Evolutionary conservation across 352 stramenopile species (phyloP), one percentile per base, ranked within the genome.

Genomic region (Pythium aphanidermatum): DNA sequence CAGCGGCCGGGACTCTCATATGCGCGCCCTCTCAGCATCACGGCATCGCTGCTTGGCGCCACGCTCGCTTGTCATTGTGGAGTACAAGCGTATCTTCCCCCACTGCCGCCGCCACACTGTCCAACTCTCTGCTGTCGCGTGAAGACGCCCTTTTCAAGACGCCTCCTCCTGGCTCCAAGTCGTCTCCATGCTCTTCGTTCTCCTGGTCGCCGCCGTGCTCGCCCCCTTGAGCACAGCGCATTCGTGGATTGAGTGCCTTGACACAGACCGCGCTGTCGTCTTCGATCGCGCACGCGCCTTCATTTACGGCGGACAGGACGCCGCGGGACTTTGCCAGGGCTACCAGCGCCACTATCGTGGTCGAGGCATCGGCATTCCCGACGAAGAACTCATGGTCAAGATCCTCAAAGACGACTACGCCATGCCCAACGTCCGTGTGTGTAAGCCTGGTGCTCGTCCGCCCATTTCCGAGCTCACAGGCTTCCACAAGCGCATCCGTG

Each of bases 181-280:
- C 21, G 25, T 3, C 12, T n/a, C 32, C 20, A 20, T 25, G 31
- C n/a, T 42, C 20, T 19, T 36, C 24, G 17, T 13, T 42, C 26
- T 31, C 4, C 28, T 47, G 10, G 14, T 47, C 20, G 27, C 17
- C 16, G 25, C 12, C 30, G 21, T 38, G 14, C 32, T 42, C 10
- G 24, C 24, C 4, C 29, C 6, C 4, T 21, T 50, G 11, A 36
- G 8, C 20, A 37, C 13, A 2, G 65, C 65, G 4, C 73, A 83
- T 46, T 69, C 55, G 31, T 85, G 73, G 74, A 71, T 86, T 57
- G 75, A 87, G 43, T 87, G 75, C 42, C 57, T 87, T 28, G 75
- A 81, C 38, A 74, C 57, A 0, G 52, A 76, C 37, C 70, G 59
- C 54, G 52, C 46, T 1, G 49, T 81, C 11, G 73, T 85, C 14